Evolutionary conservation across 305 asterid genomes (phyloP).

Genomic region (Fraxinus greggii): DNA sequence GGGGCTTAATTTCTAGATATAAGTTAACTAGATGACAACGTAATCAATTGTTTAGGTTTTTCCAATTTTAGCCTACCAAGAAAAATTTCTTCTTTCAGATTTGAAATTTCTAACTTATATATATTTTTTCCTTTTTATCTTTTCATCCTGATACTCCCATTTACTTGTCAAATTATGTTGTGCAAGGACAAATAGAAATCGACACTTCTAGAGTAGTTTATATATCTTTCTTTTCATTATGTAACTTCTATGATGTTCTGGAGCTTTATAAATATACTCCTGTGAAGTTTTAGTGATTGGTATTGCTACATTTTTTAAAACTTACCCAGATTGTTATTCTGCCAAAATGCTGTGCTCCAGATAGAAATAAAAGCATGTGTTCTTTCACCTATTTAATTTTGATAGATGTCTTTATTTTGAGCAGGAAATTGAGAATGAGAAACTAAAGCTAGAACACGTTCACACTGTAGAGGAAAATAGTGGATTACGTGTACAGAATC

Average conservation of each 20-base stretch:
- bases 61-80: not conserved
- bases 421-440: conserved; percentile 86
- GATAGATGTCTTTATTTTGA: conserved; percentile 24
- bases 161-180: not conserved
- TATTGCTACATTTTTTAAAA: not conserved
- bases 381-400: conserved; percentile 9
- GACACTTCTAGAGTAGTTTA: not conserved
- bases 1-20: not conserved
- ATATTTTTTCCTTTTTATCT: not conserved
- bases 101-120: not conserved
- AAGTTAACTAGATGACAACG: not conserved
- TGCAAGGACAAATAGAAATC: not conserved
- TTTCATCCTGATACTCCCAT: not conserved
- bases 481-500: conserved; percentile 79
- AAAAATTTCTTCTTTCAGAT: conserved; percentile 4
- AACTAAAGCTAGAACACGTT: conserved; percentile 68
- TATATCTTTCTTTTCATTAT: not conserved
- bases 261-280: not conserved
- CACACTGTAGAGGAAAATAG: conserved; percentile 79
- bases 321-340: not conserved
- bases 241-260: not conserved
- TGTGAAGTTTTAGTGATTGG: not conserved
- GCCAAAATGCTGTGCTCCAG: conserved; percentile 7
- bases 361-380: conserved; percentile 6
- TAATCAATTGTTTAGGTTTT: not conserved